Conservation (phyloP, 768 basidiomycete genomes). For the Cystobasidium tubakii region DNA sequence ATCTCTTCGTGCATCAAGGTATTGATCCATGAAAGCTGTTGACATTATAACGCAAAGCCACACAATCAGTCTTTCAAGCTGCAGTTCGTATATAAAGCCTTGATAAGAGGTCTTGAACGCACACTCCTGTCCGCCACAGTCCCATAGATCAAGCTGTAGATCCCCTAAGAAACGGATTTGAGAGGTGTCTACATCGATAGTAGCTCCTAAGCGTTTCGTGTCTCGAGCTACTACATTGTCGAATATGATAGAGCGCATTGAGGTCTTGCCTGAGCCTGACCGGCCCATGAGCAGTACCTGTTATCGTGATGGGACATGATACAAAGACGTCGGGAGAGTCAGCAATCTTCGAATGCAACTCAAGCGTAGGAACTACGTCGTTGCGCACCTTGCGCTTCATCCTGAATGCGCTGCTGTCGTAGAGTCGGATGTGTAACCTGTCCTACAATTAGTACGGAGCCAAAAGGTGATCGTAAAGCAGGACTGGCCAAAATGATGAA, state of each 20-base stretch:
- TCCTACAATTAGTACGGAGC: not conserved
- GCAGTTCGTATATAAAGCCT: not conserved
- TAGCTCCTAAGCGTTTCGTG: conserved; percentile 85
- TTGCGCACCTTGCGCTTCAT: conserved; percentile 26
- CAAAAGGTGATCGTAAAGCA: conserved; percentile 1
- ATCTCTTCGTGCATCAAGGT: conserved; percentile 81
- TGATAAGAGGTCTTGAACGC: not conserved
- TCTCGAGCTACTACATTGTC: conserved; percentile 90
- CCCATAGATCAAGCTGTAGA: conserved; percentile 93
- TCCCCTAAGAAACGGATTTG: conserved; percentile 95
- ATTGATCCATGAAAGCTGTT: conserved; percentile 86
- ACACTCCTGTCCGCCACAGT: conserved; percentile 89
- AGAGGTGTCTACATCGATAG: conserved; percentile 95
- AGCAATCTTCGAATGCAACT: too few species aligned
- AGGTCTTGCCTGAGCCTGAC: conserved; percentile 66
- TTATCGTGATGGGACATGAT: not conserved
- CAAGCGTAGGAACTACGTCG: too few species aligned
- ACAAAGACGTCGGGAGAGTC: not conserved
- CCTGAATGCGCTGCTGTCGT: conserved; percentile 6
- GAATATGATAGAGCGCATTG: conserved; percentile 98
- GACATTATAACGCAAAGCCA: not conserved
- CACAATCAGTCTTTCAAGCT: not conserved
- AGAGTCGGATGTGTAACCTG: not conserved
- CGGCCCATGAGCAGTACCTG: conserved; percentile 98
- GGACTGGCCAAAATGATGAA: not conserved